These are phyloP conservation scores for Alternaria brassicicola DNA, from an alignment of 2,329 filamentous ascomycete genomes.

Conservation along the genomic window DNA sequence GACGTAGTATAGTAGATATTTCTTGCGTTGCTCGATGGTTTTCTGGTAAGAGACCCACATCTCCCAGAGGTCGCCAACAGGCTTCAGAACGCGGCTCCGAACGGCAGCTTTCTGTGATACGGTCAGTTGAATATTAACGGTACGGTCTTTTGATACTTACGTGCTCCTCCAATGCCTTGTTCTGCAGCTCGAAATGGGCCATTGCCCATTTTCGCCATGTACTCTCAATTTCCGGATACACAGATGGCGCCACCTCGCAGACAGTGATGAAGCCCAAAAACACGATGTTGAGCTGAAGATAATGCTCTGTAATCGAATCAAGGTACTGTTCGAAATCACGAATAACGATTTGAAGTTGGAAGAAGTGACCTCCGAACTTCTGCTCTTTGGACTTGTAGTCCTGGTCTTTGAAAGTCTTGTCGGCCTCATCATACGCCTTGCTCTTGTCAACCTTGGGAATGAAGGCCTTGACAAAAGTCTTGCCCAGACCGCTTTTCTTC, in stretches of 20 bases:
- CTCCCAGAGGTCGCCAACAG: conserved; percentile 78
- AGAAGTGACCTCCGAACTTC: conserved; percentile 89
- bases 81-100: conserved; percentile 81
- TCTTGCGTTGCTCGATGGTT: conserved; percentile 92
- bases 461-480: conserved; percentile 84
- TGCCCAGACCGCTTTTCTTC: conserved; percentile 58
- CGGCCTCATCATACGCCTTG: conserved; percentile 70
- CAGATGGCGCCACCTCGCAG: conserved; percentile 66
- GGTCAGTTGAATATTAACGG: conserved; percentile 18
- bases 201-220: conserved; percentile 94
- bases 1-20: conserved; percentile 88
- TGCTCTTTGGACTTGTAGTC: conserved; percentile 82
- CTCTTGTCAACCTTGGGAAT: conserved; percentile 87
- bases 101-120: conserved; percentile 65
- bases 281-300: conserved; percentile 80
- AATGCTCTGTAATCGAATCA: conserved; percentile 77
- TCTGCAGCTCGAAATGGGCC: conserved; percentile 83
- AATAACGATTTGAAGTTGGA: conserved; percentile 88
- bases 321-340: conserved; percentile 94
- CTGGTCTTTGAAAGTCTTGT: conserved; percentile 73
- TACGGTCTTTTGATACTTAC: conserved; percentile 56
- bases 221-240: conserved; percentile 82
- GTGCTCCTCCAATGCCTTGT: conserved; percentile 82
- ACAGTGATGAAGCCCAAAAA: conserved; percentile 82
- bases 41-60: conserved; percentile 83